Percentiles rank a stretch among this genome's conserved stretches.
phyloP scores from a whole-genome alignment of 2,329 filamentous ascomycete genomes.

The Botrytis squamosa region DNA sequence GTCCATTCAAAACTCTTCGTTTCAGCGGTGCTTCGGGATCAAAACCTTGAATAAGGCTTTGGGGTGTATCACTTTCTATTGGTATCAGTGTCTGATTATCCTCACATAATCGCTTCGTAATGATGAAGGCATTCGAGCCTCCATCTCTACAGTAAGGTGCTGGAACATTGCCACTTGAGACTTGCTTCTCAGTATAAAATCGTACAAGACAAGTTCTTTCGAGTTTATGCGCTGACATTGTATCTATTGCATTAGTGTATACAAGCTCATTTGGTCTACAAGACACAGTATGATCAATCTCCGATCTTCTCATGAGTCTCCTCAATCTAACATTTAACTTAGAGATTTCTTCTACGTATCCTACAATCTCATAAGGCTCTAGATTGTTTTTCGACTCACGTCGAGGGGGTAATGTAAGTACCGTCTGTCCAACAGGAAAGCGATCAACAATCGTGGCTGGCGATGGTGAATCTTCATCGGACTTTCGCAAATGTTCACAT shows the following conservation, averaged over 20 bases:
- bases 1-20: slow-evolving; percentile 50
- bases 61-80: slow-evolving; percentile 39
- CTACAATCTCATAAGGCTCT: slow-evolving; percentile 61
- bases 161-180: slow-evolving; percentile 45
- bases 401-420: slow-evolving; percentile 42
- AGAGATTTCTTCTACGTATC: slow-evolving; percentile 36
- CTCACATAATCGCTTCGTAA: slow-evolving; percentile 47
- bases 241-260: slow-evolving; percentile 48
- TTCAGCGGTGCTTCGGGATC: slow-evolving; percentile 42
- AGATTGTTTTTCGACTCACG: slow-evolving; percentile 47
- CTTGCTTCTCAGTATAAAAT: slow-evolving; percentile 47
- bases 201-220: slow-evolving; percentile 59
- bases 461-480: neutral
- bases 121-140: slow-evolving; percentile 64
- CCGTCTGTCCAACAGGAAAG: slow-evolving; percentile 57
- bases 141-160: slow-evolving; percentile 66
- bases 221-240: slow-evolving; percentile 45
- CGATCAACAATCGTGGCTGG: slow-evolving; percentile 21
- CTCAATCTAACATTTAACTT: slow-evolving; percentile 47
- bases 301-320: slow-evolving; percentile 50
- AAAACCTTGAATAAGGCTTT: slow-evolving; percentile 54
- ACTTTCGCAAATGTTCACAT: slow-evolving; percentile 46
- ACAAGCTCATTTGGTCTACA: slow-evolving; percentile 50
- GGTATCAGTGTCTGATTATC: slow-evolving; percentile 39
- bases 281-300: slow-evolving; percentile 39